Evolutionary conservation across 2,329 filamentous ascomycete genomes (phyloP), one percentile per base, ranked within the genome.

Genomic region (Phialophora expanda): DNA sequence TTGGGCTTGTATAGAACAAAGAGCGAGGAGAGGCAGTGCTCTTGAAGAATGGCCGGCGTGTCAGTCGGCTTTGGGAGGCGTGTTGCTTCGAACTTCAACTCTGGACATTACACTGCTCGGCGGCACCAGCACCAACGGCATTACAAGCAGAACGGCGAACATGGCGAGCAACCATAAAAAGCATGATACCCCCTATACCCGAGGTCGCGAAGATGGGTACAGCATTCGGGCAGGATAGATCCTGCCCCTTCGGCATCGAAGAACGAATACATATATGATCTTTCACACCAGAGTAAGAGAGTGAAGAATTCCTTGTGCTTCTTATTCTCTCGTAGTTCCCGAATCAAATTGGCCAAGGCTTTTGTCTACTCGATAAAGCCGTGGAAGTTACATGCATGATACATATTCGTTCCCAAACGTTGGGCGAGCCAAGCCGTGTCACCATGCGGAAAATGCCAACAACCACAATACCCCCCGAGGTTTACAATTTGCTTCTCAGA

Each of bases 401-500:
- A 44, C 38, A 44, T n/a, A 44, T 6, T 41, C 38, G 7, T 41
- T 6, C 17, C 38, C 38, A 7, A 41, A 41, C 17, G 38, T 41
- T 17, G 38, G 17, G 38, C 38, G 6, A 41, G 38, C 14, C 38
- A 41, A 41, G 14, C 38, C 38, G 38, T 6, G 17, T 44, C 8
- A 8, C 38, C 6, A 7, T 44, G 5, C 17, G 17, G 17, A 20
- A 3, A 44, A 20, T 44, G 38, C 38, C 17, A 44, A 44, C 5
- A n/a, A 2, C 17, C 38, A 17, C 4, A 44, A 8, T 24, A 24
- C 2, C 7, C 17, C 38, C 38, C 17, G 6, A 9, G 4, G 22
- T 34, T 67, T 69, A 72, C 68, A 72, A 64, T 50, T 72, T 72
- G 56, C 69, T 71, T 62, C 67, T 68, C 64, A 72, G 38, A 55